Conservation (phyloP, 495 filamentous ascomycete species). For the Aspergillus conjunctus region DNA sequence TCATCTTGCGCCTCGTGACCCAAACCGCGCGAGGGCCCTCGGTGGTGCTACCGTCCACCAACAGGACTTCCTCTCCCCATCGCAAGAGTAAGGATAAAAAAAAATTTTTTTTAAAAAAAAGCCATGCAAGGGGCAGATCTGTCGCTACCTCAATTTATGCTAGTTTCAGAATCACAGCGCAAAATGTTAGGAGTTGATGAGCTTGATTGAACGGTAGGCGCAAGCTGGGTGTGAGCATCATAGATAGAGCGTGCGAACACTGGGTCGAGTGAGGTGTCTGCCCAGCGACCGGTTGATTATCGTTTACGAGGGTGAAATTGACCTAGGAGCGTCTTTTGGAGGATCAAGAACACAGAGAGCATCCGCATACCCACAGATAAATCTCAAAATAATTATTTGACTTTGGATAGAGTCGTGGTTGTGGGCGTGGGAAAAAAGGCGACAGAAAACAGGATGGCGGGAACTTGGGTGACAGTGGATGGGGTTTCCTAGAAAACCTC, state of each 20-base stretch:
- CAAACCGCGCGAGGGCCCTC: slow-evolving; percentile 8
- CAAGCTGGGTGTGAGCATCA: slow-evolving; percentile 5
- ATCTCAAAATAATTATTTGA: too few species aligned
- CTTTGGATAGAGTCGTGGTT: background rate
- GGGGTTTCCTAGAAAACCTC: background rate
- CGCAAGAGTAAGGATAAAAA: background rate
- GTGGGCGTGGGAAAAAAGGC: background rate
- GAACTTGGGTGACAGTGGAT: background rate
- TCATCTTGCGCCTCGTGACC: slow-evolving; percentile 19
- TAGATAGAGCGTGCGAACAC: background rate
- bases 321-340: too few species aligned
- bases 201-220: slow-evolving; percentile 33
- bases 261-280: background rate
- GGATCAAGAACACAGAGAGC: too few species aligned
- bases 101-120: slow-evolving; percentile 1
- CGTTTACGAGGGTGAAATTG: background rate
- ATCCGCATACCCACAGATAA: too few species aligned
- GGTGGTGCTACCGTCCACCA: background rate
- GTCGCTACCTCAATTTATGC: slow-evolving; percentile 1
- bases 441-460: slow-evolving; percentile 9
- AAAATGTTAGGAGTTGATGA: slow-evolving; percentile 27
- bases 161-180: slow-evolving; percentile 19
- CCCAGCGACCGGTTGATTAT: background rate
- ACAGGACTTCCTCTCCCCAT: background rate
- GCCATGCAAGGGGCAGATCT: slow-evolving; percentile 24